phyloP scores from a whole-genome alignment of 371 early-diverging fungal genomes.

The Mucor mucedo region DNA sequence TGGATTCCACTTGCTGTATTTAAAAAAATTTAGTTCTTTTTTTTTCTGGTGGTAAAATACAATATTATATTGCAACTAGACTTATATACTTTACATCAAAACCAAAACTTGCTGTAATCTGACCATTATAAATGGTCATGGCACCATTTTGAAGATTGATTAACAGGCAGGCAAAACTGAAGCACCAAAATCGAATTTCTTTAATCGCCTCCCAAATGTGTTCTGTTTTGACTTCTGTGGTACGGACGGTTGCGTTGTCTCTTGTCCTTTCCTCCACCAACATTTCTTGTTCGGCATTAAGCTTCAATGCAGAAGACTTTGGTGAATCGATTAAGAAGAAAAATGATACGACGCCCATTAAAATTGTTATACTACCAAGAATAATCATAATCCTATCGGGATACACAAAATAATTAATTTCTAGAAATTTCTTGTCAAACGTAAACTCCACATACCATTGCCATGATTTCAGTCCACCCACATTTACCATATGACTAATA shows the following conservation, averaged over 20 bases:
- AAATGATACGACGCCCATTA: slow-evolving; percentile 34
- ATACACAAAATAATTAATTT: too few relatives aligned
- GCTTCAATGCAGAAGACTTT: slow-evolving; percentile 30
- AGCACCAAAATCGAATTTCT: slow-evolving; percentile 40
- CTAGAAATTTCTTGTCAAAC: background rate
- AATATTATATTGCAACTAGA: background rate
- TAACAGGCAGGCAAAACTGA: slow-evolving; percentile 31
- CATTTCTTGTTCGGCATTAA: slow-evolving; percentile 42
- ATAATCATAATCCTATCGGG: slow-evolving; percentile 38
- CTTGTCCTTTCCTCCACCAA: slow-evolving; percentile 38
- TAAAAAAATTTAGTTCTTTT: background rate
- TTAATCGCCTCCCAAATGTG: slow-evolving; percentile 40
- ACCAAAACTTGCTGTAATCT: slow-evolving; percentile 38
- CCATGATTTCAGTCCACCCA: slow-evolving; percentile 38
- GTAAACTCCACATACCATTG: slow-evolving; percentile 29
- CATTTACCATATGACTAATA: slow-evolving; percentile 34
- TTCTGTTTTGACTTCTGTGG: slow-evolving; percentile 29
- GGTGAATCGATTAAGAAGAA: slow-evolving; percentile 46
- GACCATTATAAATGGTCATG: slow-evolving; percentile 38
- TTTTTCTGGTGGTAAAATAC: background rate
- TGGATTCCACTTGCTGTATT: slow-evolving; percentile 25
- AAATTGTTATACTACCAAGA: slow-evolving; percentile 31
- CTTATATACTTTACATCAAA: slow-evolving; percentile 30
- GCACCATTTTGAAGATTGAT: slow-evolving; percentile 46
- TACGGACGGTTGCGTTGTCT: slow-evolving; percentile 41